A percentile compares a stretch with the other conserved stretches of the same genome.
Evolutionary conservation across 352 stramenopile genomes (phyloP).

Genomic region (Saprolegnia diclina): DNA sequence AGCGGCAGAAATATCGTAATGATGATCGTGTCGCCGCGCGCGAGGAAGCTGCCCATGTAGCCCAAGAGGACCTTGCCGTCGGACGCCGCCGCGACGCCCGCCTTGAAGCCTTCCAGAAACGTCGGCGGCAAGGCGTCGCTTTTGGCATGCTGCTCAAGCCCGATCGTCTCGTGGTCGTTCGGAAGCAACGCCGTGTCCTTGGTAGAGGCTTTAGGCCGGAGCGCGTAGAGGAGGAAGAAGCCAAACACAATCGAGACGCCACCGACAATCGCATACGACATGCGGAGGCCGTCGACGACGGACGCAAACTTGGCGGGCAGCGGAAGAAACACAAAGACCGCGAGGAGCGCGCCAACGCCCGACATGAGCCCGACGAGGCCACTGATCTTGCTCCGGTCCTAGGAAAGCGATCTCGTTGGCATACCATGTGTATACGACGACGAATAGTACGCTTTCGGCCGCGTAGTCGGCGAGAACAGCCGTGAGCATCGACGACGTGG

Average conservation of each 20-base stretch:
- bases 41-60: slow-evolving; percentile 20
- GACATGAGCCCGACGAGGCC: slow-evolving; percentile 25
- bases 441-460: slow-evolving; percentile 6
- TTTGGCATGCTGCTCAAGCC: neutral
- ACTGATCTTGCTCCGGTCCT: slow-evolving; percentile 20
- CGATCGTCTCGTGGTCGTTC: neutral
- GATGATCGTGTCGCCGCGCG: slow-evolving; percentile 25
- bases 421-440: too few species aligned
- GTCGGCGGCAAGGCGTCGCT: neutral
- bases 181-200: neutral
- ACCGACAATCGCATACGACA: slow-evolving; percentile 2
- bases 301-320: slow-evolving; percentile 10
- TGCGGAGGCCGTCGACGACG: slow-evolving; percentile 5
- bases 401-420: neutral
- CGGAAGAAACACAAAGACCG: slow-evolving; percentile 19
- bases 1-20: slow-evolving; percentile 23
- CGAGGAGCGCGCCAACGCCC: slow-evolving; percentile 14
- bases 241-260: slow-evolving; percentile 5
- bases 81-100: slow-evolving; percentile 1
- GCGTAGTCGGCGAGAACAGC: slow-evolving; percentile 21
- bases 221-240: slow-evolving; percentile 14
- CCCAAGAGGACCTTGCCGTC: slow-evolving; percentile 23
- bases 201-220: neutral
- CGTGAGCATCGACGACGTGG: slow-evolving; percentile 22
- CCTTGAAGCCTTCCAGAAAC: slow-evolving; percentile 5